Conservation (phyloP, 768 basidiomycete species). For the Flagelloscypha sp. region DNA sequence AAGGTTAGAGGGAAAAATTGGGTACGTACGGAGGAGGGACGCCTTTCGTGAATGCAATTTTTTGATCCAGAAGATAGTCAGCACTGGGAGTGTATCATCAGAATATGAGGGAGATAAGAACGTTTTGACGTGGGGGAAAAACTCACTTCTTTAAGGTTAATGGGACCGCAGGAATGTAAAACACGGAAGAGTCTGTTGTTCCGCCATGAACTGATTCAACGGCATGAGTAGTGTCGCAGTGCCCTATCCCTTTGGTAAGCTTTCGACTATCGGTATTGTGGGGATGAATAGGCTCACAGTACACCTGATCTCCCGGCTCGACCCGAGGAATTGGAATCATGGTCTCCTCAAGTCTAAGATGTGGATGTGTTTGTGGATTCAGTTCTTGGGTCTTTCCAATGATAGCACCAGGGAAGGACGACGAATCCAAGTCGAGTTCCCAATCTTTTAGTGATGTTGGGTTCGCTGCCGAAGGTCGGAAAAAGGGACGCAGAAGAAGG, state of each 20-base stretch:
- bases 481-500: slow-evolving; percentile 58
- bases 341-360: slow-evolving; percentile 44
- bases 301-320: slow-evolving; percentile 57
- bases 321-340: slow-evolving; percentile 55
- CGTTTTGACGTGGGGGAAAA: too few species aligned
- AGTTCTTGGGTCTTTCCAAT: slow-evolving; percentile 50
- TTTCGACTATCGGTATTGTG: background rate
- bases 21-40: slow-evolving; percentile 39
- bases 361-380: slow-evolving; percentile 50
- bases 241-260: slow-evolving; percentile 34
- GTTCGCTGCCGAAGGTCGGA: slow-evolving; percentile 28
- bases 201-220: slow-evolving; percentile 45
- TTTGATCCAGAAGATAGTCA: slow-evolving; percentile 41
- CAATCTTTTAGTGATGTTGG: slow-evolving; percentile 38
- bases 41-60: slow-evolving; percentile 36
- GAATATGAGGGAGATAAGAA: background rate
- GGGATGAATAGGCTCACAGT: slow-evolving; percentile 27
- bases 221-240: slow-evolving; percentile 48
- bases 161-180: slow-evolving; percentile 50
- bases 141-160: slow-evolving; percentile 41
- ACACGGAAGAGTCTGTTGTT: slow-evolving; percentile 40
- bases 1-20: background rate
- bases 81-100: slow-evolving; percentile 23
- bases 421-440: slow-evolving; percentile 43
- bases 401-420: slow-evolving; percentile 47